Base-by-base conservation (phyloP, 1,284 basidiomycete species). In the Ustilago bromivora region DNA sequence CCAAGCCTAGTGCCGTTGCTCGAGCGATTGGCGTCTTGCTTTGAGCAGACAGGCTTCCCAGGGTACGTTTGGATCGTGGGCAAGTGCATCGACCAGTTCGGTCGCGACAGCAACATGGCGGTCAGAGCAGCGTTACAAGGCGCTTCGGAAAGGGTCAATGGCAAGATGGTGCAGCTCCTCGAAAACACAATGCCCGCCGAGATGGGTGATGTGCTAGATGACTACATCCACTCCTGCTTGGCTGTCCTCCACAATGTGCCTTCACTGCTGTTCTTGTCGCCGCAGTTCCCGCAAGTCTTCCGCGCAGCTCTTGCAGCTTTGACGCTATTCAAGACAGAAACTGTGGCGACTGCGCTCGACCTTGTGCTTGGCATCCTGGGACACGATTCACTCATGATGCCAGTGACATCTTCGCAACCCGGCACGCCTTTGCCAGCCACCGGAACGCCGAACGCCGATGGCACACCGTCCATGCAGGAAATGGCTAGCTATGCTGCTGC, bases 1-100 rank as follows among this genome's bases (percentile, higher is more conserved):
- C 88, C 91, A 3, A 89, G 96, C 49, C 89, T 93, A 10, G 90
- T 93, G 23, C 88, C 91, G 0, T 88, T 96, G 0, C 85, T 98
- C 54, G 89, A 90, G 17, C 89, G 94, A 57, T 92, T 98, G 91
- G 89, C 92, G 1, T 82, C 89, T 5, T 90, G 90, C 13, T 99
- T 98, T 82, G 92, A 94, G 76, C 87, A 89, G 17, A 94, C 94
- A 0, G 94, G 93, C 0, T 92, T 92, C 82, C 91, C 96, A 0
- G 92, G 93, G 78, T 98, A 95, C 87, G 87, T 98, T 13, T 99
- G 97, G 97, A 95, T 99, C 74, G 91, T 92, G 17, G 93, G 94
- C 56, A 97, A 97, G 86, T 88, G 93, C 28, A 72, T 86, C 59
- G 84, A 83, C 31, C 67, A 72, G 40, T 85, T 70, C 35, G 82